Percentiles rank a stretch among this genome's conserved stretches.
Conservation (phyloP, 208 protist species). For the Herpetomonas samuelpessoai region DNA sequence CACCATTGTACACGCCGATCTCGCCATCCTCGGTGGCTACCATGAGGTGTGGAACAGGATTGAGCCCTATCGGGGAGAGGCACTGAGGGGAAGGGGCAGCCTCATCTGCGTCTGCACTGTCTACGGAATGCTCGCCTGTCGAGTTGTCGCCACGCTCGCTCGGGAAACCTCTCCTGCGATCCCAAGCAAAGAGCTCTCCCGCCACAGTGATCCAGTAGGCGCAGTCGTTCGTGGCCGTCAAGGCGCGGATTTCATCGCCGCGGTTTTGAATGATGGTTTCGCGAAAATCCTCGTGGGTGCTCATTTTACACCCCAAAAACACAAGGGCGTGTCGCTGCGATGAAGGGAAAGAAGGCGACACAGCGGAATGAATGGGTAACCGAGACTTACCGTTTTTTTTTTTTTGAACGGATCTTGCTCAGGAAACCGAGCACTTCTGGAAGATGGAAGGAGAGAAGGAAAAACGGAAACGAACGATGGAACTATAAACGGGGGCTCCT, state of each 20-base stretch:
- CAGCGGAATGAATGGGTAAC: too few relatives aligned
- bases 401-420: too few relatives aligned
- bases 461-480: too few relatives aligned
- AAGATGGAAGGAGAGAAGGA: too few relatives aligned
- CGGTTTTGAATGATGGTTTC: not conserved
- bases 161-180: not conserved
- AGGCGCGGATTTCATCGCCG: not conserved
- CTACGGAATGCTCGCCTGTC: not conserved
- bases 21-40: conserved; percentile 3
- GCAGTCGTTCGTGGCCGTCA: not conserved
- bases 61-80: not conserved
- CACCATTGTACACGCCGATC: not conserved
- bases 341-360: too few relatives aligned
- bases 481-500: too few relatives aligned
- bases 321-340: too few relatives aligned
- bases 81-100: not conserved
- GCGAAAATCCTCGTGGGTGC: not conserved
- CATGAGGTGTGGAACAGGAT: not conserved
- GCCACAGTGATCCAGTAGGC: not conserved
- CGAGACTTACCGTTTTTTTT: too few relatives aligned
- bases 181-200: not conserved
- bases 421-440: too few relatives aligned
- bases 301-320: too few relatives aligned
- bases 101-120: too few relatives aligned
- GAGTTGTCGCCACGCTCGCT: not conserved